These are phyloP conservation scores for Phytophthora citrophthora DNA, from an alignment of 352 stramenopile genomes.

Conservation along the genomic window DNA sequence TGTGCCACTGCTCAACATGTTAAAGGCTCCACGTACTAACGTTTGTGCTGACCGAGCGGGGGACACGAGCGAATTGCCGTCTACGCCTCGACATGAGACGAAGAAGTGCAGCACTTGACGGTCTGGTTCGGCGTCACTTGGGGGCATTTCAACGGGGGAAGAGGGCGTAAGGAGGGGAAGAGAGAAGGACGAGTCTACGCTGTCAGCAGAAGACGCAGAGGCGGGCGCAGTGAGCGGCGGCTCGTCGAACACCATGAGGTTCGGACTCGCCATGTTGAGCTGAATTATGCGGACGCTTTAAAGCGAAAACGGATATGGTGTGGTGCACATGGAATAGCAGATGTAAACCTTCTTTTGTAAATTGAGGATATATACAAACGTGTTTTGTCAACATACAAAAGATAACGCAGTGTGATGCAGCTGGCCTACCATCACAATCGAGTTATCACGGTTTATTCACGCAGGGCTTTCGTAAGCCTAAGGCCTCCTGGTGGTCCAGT, in stretches of 20 bases:
- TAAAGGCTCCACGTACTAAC: conserved; percentile 75
- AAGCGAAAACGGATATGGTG: not conserved
- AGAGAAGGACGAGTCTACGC: not conserved
- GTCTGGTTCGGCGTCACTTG: conserved; percentile 6
- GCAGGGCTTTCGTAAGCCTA: too few species aligned
- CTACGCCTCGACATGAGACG: conserved; percentile 65
- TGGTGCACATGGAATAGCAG: not conserved
- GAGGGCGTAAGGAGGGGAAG: not conserved
- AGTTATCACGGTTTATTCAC: too few species aligned
- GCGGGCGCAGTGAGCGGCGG: conserved; percentile 10
- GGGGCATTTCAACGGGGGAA: conserved; percentile 7
- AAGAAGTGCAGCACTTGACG: conserved; percentile 66
- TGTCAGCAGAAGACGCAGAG: conserved; percentile 12
- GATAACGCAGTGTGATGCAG: too few species aligned
- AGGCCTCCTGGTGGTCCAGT: too few species aligned
- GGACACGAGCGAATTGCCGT: conserved; percentile 59
- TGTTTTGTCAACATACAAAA: too few species aligned
- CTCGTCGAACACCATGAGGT: conserved; percentile 59
- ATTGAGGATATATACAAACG: too few species aligned
- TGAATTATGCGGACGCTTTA: not conserved
- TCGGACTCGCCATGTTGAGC: conserved; percentile 37
- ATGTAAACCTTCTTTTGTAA: too few species aligned
- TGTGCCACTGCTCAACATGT: conserved; percentile 58
- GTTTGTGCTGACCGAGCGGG: conserved; percentile 69
- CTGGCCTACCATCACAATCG: too few species aligned